Evolutionary conservation across 2,329 filamentous ascomycete genomes (phyloP).

Genomic region (Botrytis byssoidea): DNA sequence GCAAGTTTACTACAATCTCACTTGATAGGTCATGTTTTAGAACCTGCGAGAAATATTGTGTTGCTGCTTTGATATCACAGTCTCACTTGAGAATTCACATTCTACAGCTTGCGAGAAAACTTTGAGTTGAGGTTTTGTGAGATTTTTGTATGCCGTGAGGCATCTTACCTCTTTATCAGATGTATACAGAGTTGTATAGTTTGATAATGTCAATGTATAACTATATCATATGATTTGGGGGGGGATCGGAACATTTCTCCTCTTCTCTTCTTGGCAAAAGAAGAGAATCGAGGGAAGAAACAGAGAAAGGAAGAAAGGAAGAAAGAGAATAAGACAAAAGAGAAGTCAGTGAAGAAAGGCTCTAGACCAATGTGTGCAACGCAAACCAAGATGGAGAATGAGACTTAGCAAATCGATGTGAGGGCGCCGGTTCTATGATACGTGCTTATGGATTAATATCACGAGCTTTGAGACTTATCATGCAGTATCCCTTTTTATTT

Average conservation of each 20-base stretch:
- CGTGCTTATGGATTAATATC: neutral
- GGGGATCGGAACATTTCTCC: neutral
- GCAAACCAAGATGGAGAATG: neutral
- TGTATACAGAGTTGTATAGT: neutral
- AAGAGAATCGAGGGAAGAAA: no score
- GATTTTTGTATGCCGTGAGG: neutral
- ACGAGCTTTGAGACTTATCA: neutral
- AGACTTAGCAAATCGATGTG: neutral
- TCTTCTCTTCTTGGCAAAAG: neutral
- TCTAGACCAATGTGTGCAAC: neutral
- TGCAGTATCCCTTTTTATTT: neutral
- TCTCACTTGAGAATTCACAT: conserved; percentile 4
- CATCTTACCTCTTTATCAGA: neutral
- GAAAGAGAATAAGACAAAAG: neutral
- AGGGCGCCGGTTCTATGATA: neutral
- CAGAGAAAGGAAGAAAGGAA: no score
- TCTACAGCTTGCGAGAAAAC: neutral
- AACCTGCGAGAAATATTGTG: neutral
- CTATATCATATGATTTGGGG: neutral
- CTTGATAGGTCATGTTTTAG: neutral
- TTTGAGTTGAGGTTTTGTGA: neutral
- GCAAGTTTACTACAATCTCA: neutral
- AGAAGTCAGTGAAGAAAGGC: neutral
- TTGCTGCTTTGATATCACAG: neutral
- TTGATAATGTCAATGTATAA: neutral